A percentile compares a stretch with the other conserved stretches of the same genome.
Conservation (phyloP, 2,329 filamentous ascomycete species). For the Epichloe uncinata region DNA sequence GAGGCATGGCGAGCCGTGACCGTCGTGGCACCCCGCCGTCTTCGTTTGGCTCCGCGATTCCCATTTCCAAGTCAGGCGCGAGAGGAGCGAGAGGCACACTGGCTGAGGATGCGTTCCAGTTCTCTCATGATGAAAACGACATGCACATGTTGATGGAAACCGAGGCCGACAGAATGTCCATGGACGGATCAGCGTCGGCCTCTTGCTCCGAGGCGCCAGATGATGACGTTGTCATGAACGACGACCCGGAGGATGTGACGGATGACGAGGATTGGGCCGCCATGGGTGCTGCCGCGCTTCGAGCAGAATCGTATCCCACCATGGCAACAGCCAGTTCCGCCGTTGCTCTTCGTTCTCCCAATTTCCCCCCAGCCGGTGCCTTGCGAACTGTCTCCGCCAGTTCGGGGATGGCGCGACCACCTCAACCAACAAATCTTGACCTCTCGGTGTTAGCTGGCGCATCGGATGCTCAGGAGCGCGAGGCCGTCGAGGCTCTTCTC, state of each 20-base stretch:
- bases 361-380: conserved; percentile 34
- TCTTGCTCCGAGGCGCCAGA: conserved; percentile 66
- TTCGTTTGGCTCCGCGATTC: conserved; percentile 38
- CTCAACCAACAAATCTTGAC: conserved; percentile 37
- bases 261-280: conserved; percentile 95
- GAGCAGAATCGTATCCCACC: conserved; percentile 49
- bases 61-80: conserved; percentile 35
- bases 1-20: conserved; percentile 44
- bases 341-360: conserved; percentile 26
- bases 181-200: conserved; percentile 54
- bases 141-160: conserved; percentile 62
- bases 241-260: conserved; percentile 73
- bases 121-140: conserved; percentile 57
- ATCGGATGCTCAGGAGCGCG: conserved; percentile 61
- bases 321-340: conserved; percentile 42
- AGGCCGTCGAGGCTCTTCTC: conserved; percentile 69
- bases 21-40: conserved; percentile 28
- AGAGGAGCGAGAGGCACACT: conserved; percentile 43
- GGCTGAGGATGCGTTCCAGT: conserved; percentile 58
- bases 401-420: conserved; percentile 40
- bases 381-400: conserved; percentile 36
- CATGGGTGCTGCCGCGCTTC: conserved; percentile 73
- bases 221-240: conserved; percentile 52
- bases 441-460: conserved; percentile 36
- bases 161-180: conserved; percentile 91